These are phyloP conservation scores for Rhodotorula sp. DNA, from an alignment of 1,284 basidiomycete species.

Conservation along the genomic window DNA sequence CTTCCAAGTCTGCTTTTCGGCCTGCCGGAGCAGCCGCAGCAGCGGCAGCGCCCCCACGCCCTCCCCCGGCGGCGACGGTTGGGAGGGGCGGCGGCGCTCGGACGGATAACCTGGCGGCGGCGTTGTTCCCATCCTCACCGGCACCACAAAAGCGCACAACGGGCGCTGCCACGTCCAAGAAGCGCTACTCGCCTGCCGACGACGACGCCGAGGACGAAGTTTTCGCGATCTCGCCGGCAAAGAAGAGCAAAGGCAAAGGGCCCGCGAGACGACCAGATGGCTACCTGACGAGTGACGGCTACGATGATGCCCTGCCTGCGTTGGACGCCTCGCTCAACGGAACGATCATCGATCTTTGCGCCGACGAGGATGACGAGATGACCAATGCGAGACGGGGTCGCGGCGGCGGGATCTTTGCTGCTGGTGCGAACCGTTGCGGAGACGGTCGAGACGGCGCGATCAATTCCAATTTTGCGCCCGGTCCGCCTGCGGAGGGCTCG, in stretches of 20 bases:
- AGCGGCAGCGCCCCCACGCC: no score
- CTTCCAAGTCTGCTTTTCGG: not conserved
- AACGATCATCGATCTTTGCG: not conserved
- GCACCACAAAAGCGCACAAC: not conserved
- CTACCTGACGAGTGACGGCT: not conserved
- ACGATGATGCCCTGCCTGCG: not conserved
- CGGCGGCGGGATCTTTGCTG: no score
- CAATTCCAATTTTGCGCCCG: conserved; percentile 8
- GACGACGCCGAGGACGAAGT: not conserved
- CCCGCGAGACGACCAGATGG: not conserved
- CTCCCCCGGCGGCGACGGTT: not conserved
- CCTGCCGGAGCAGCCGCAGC: not conserved
- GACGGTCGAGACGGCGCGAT: conserved; percentile 11
- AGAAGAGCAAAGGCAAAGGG: conserved; percentile 2
- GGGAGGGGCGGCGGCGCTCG: not conserved
- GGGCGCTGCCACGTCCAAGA: not conserved
- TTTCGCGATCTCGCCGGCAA: not conserved
- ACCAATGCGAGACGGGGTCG: conserved; percentile 1
- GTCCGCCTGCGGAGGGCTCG: conserved; percentile 25
- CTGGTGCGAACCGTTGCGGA: not conserved
- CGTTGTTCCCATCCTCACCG: conserved; percentile 6
- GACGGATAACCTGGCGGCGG: not conserved
- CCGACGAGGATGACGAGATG: conserved; percentile 21
- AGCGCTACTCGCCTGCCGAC: not conserved
- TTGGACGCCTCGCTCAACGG: conserved; percentile 10